Base-by-base conservation (phyloP, 75 land plant genomes). In the Ceratopteris richardii region DNA sequence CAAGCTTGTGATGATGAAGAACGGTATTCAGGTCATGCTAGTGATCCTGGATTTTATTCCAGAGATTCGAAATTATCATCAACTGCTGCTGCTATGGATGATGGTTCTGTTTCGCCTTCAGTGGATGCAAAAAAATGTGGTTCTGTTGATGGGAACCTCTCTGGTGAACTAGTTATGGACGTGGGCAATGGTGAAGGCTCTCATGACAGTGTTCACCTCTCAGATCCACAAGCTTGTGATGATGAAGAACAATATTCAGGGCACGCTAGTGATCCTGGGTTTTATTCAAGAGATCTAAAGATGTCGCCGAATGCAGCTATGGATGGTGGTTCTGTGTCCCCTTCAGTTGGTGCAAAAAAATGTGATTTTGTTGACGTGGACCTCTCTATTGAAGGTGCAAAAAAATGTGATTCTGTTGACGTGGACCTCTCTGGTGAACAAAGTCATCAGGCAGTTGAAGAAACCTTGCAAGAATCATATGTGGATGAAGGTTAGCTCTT, bases 211-310 rank as follows among this genome's bases (percentile, higher is more conserved):
- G 9, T 9, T 9, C 37, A 33, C 37, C 7, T 33, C 7, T 33
- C 9, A 33, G 9, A 33, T 33, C 7, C 37, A 33, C 37, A 3
- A 9, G 9, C 9, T 33, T 33, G 37, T 33, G 37, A 33, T 46
- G 50, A 46, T 46, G 50, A 46, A 18, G 50, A 46, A 18, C 2
- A 3, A 17, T n/a, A 46, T 5, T n/a, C 50, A 18, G 50, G 50
- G 50, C 50, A 46, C 17, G 22, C 22, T 14, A 46, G 50, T 46
- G 50, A 46, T 46, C 50, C 50, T 18, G 50, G 50, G 5, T n/a
- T 46, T 46, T 46, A 46, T 46, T 2, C 18, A 46, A 46, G 50
- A 14, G 50, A 46, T 5, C 13, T 18, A 17, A 4, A 18, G 50
- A n/a, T 2, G 50, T 14, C 50, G 22, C 17, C 22, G 17, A 4